Evolutionary conservation across 352 stramenopile genomes (phyloP), one percentile per base, ranked within the genome.

Genomic region (Albugo candida): DNA sequence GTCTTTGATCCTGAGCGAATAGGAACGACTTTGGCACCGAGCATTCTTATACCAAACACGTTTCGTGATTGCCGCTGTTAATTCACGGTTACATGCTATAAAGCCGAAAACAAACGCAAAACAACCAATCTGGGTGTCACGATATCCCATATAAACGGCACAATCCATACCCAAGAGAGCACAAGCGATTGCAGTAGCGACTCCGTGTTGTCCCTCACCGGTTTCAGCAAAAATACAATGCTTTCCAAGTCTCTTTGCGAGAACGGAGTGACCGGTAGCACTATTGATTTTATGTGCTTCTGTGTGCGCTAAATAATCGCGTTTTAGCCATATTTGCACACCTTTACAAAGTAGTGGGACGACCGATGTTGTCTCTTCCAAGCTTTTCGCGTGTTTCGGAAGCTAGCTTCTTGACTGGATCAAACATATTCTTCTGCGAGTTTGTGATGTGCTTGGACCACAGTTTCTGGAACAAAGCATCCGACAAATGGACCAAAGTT

Each of bases 61-160:
- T 98, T 99, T 8, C 98, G 76, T 60, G 74, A 89, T 74, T 99
- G 95, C 55, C 94, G 74, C 63, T 31, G 3, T 8, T 10, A 10
- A n/a, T 31, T 24, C 17, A 24, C 20, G 3, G 17, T 8, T 24
- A 24, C 20, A 43, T 24, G 3, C 3, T 8, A 43, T 43, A 8
- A 24, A 8, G 38, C 8, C 3, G 8, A 8, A 43, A 24, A n/a
- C n/a, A n/a, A n/a, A n/a, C n/a, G n/a, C n/a, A n/a, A n/a, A n/a
- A n/a, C n/a, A n/a, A n/a, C n/a, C n/a, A n/a, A n/a, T n/a, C n/a
- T n/a, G n/a, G n/a, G n/a, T 97, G 74, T 99, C 95, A 17, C 96
- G 87, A 47, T 94, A 96, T 56, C 95, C 95, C 95, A 99, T 99
- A 83, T 99, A 98, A 8, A 99, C 82, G 6, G 85, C 95, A 58